Evolutionary conservation across 768 basidiomycete species (phyloP).

Genomic region (Serendipita sp.): DNA sequence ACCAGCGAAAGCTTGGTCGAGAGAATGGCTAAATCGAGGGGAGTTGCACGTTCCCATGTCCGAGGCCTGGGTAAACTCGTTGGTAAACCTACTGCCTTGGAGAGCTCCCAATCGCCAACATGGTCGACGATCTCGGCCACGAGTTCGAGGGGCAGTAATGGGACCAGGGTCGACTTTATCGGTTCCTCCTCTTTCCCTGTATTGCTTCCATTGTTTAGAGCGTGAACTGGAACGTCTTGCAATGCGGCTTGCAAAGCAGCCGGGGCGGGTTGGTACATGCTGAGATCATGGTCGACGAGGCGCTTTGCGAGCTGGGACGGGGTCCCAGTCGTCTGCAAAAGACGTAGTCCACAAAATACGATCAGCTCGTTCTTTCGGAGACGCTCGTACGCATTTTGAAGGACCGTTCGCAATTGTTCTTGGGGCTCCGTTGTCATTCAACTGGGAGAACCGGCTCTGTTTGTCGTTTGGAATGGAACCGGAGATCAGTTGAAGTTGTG

Average conservation of each 20-base stretch:
- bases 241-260: not conserved
- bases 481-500: too few species aligned
- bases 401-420: not conserved
- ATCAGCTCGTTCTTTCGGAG: conserved; percentile 52
- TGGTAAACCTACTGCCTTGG: conserved; percentile 58
- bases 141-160: conserved; percentile 55
- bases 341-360: conserved; percentile 57
- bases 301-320: conserved; percentile 51
- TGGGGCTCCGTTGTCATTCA: not conserved
- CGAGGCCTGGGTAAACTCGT: conserved; percentile 49
- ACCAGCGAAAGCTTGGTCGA: conserved; percentile 44
- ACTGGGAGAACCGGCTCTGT: not conserved
- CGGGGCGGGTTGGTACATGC: not conserved
- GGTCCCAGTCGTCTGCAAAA: conserved; percentile 32
- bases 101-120: conserved; percentile 72
- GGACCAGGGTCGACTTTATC: conserved; percentile 8
- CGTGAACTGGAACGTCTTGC: conserved; percentile 12
- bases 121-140: conserved; percentile 50
- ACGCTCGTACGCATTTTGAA: conserved; percentile 54
- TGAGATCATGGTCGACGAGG: conserved; percentile 50
- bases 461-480: not conserved
- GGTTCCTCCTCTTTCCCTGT: conserved; percentile 19
- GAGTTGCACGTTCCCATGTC: conserved; percentile 55
- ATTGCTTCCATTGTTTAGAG: conserved; percentile 9
- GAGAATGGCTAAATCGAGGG: conserved; percentile 58